Conservation (phyloP, 441 rosid species). For the Gossypium gossypioides region DNA sequence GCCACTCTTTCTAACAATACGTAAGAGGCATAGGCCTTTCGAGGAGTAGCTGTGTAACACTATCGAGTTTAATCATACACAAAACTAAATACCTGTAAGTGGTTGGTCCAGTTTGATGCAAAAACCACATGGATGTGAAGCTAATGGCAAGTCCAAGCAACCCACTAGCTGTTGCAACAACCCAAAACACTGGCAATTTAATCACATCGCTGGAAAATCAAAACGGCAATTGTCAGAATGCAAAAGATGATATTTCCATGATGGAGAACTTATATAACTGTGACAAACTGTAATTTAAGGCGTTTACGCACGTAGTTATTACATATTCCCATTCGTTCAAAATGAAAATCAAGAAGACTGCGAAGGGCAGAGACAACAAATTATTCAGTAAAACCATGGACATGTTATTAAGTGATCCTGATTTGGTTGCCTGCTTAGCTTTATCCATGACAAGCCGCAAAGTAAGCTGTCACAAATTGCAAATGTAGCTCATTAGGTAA, state of each 20-base stretch:
- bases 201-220: constrained; percentile 52
- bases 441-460: constrained; percentile 71
- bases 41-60: background rate
- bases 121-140: constrained; percentile 93
- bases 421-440: constrained; percentile 66
- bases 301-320: constrained; percentile 42
- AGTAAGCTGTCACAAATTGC: constrained; percentile 51
- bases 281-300: background rate
- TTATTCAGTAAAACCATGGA: constrained; percentile 94
- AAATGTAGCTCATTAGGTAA: constrained; percentile 12
- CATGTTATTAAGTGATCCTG: constrained; percentile 66
- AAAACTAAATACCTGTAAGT: constrained; percentile 54
- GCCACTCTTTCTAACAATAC: background rate
- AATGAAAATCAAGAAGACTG: constrained; percentile 45
- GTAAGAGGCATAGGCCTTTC: background rate
- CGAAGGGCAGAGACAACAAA: constrained; percentile 71
- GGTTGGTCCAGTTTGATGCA: constrained; percentile 89
- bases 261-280: background rate
- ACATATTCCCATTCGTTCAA: constrained; percentile 72
- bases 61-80: background rate
- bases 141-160: constrained; percentile 83
- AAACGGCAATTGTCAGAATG: background rate
- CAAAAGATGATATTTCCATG: background rate
- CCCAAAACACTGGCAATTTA: constrained; percentile 69
- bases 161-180: constrained; percentile 74